Base-by-base conservation (phyloP, 1,139 yeast species). In the Yamadazyma spencermartinsiae region DNA sequence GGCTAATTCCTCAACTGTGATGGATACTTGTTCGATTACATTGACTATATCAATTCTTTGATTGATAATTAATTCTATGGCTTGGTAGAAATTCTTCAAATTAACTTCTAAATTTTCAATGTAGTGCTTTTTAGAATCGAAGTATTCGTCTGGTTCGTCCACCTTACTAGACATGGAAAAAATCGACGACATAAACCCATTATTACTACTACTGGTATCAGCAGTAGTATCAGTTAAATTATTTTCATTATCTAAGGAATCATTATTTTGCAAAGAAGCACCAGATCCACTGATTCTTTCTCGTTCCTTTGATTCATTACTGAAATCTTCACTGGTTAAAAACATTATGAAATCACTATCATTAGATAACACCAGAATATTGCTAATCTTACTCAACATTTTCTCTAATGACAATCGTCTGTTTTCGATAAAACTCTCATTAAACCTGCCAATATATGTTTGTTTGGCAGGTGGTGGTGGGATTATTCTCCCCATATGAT, bases 391-490 rank as follows among this genome's bases (percentile, higher is more conserved):
- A 40, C 60, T 67, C 43, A 92, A 72, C 99, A 92, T 94, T 48
- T 76, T 80, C 55, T 90, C 97, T 58, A 92, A 70, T n/a, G 94
- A 88, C 29, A 82, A 67, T 43, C 98, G 71, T 60, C 98, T 77
- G 48, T 80, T 80, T 57, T 90, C 98, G 38, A 92, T 82, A 54
- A 92, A 89, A 52, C 82, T 89, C 49, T 86, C 90, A 54, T 88
- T 87, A 62, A 84, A 85, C 47, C 95, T 72, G 3, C 96, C 97
- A 42, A 90, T 84, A 38, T 69, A 70, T 0, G 88, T 86, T 60
- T 92, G 98, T 56, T 94, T 94, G 27, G 88, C 87, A 1, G 99
- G 98, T 9, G 98, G 98, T 0, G 98, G 96, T 1, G 98, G 98
- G 19, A 94, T 82, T 30, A 94, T 84, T 41, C 77, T 72, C 1